Percentiles rank a stretch among this genome's conserved stretches.
These are phyloP conservation scores for Helotiales sp. DNA, from an alignment of 2,329 filamentous ascomycete genomes.

Conservation along the genomic window DNA sequence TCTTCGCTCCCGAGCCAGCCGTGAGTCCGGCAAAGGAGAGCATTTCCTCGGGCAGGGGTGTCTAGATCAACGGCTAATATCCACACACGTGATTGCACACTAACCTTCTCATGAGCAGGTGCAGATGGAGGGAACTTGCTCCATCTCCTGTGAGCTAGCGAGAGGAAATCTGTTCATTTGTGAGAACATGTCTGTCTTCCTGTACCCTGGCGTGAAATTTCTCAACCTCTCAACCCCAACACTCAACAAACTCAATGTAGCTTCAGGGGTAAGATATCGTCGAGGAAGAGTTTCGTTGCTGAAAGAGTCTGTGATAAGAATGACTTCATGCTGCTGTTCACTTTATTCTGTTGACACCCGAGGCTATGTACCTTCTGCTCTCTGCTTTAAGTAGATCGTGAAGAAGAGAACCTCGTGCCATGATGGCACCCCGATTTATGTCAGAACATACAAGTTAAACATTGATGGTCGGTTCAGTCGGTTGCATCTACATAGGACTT, in stretches of 20 bases:
- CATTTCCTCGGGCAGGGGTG: neutral
- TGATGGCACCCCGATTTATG: neutral
- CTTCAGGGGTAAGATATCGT: too few species aligned
- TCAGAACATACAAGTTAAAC: too few species aligned
- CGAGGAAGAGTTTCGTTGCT: too few species aligned
- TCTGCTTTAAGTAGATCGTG: neutral
- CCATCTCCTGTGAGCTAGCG: neutral
- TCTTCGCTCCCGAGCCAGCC: neutral
- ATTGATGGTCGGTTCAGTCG: too few species aligned
- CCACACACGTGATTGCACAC: neutral
- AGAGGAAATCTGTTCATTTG: neutral
- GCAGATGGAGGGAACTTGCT: neutral
- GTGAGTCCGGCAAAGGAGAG: neutral
- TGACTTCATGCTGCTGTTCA: neutral
- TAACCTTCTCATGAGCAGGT: neutral
- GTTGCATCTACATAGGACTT: too few species aligned
- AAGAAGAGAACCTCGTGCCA: neutral
- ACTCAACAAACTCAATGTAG: neutral
- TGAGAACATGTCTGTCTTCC: too few species aligned
- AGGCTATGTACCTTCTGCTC: neutral
- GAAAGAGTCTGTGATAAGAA: too few species aligned
- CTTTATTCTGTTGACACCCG: neutral
- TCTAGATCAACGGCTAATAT: conserved; percentile 2
- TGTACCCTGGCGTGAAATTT: neutral
- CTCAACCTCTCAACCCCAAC: neutral